Evolutionary conservation across 2,329 filamentous ascomycete species (phyloP).

Genomic region (Colletotrichum zoysiae): DNA sequence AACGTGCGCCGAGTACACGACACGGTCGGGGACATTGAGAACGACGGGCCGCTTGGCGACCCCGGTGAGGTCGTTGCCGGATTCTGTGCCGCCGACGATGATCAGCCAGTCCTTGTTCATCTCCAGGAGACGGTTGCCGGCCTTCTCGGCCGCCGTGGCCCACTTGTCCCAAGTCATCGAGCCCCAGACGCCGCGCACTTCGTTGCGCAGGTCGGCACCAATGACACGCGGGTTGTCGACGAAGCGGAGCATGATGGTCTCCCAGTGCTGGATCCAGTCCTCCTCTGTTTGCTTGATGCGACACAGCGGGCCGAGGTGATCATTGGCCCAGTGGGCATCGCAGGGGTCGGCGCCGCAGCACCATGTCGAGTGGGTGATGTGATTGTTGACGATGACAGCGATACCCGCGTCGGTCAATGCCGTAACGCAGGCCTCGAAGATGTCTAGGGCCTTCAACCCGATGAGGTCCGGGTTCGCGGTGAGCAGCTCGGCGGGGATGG

Average conservation of each 20-base stretch:
- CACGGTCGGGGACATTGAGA: conserved; percentile 65
- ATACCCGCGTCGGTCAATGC: conserved; percentile 72
- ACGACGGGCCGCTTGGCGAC: conserved; percentile 67
- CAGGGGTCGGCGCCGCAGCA: conserved; percentile 77
- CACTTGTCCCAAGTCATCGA: conserved; percentile 76
- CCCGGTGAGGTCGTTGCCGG: conserved; percentile 73
- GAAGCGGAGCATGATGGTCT: conserved; percentile 71
- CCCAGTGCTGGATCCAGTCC: conserved; percentile 76
- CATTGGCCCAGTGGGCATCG: conserved; percentile 76
- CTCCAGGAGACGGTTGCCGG: conserved; percentile 69
- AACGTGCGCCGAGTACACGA: conserved; percentile 78
- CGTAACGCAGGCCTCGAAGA: conserved; percentile 70
- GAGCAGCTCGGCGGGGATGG: conserved; percentile 63
- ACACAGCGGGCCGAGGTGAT: conserved; percentile 71
- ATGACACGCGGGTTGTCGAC: conserved; percentile 71
- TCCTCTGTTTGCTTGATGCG: conserved; percentile 73
- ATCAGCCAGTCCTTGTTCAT: conserved; percentile 75
- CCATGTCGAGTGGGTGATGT: conserved; percentile 77
- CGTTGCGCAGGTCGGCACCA: conserved; percentile 76
- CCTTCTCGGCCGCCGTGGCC: conserved; percentile 73
- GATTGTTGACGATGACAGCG: conserved; percentile 77
- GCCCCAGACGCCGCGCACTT: conserved; percentile 76
- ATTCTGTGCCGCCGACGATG: conserved; percentile 76
- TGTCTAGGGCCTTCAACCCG: conserved; percentile 68
- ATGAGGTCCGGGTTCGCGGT: conserved; percentile 71